Base-by-base conservation (phyloP, 805 yeast species). In the Starmerella asiatica region DNA sequence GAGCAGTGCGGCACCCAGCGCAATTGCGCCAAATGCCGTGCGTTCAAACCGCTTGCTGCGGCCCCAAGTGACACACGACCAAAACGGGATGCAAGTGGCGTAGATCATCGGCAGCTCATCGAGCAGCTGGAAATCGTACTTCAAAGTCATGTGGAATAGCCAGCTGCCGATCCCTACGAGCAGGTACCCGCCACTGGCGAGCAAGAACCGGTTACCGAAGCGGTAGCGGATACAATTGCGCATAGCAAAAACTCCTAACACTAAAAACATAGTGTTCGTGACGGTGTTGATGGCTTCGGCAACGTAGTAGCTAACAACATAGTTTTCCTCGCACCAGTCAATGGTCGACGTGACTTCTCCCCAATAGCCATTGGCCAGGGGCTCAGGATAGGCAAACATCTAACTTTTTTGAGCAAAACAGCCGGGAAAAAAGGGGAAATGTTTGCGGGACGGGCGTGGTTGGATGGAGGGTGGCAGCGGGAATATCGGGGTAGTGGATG, bases 321-420 rank as follows among this genome's bases (percentile, higher is more conserved):
- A 88, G 63, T 88, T 88, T 59, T 91, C 97, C 55, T 88, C 98
- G 61, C 98, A 88, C 97, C 97, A 88, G 56, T 88, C 98, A 29
- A 91, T 91, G n/a, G 97, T 86, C 29, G 94, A 73, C 0, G 97
- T 85, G 33, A 52, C 57, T 8, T 40, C 44, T 12, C 62, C 62
- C 62, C 62, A 58, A 42, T 42, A 58, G 23, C 62, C 62, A 12
- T 38, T 21, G 9, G 21, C 36, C 8, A 35, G 39, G 1, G 46
- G 46, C 3, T 34, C 46, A 11, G 43, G 39, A 29, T 49, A 49
- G 8, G 36, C 29, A 20, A 44, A 35, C 36, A 32, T 32, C 26
- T 8, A 15, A 23, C 7, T 23, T n/a, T n/a, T n/a, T n/a, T n/a
- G n/a, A n/a, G n/a, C n/a, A n/a, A n/a, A n/a, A n/a, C n/a, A n/a